Evolutionary conservation across 768 basidiomycete genomes (phyloP), one percentile per base, ranked within the genome.

Genomic region (Russula brevipes): DNA sequence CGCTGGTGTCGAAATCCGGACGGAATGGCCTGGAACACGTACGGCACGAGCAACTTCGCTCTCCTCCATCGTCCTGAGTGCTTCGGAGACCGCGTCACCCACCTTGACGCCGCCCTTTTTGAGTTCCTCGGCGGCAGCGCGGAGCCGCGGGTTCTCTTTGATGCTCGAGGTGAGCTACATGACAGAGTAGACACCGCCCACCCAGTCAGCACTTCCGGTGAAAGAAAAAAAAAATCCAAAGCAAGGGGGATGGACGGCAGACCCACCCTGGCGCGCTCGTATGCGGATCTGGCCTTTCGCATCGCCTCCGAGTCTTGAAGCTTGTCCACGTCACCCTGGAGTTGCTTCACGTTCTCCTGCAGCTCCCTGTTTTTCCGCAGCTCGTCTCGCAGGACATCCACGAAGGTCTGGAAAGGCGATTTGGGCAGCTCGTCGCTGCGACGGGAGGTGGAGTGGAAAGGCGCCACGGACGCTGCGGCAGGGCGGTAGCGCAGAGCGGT

Each of bases 261-360:
- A 81, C 85, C 65, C 72, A 98, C 95, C 76, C 96, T 83, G 8
- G 96, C 94, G 64, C 89, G 85, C 77, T 98, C 96, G 76, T 98
- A 98, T 62, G 91, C 86, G 55, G 91, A 94, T 72, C 82, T 84
- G 2, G 94, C 94, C 70, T 82, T 83, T 78, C 91, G 93, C 93
- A 99, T 88, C 14, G 94, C 89, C 72, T 96, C 94, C 58, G 92
- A 94, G 73, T 98, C 97, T 79, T 98, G 95, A 54, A 98, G 76
- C 77, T 97, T 97, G 77, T 93, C 91, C 42, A 97, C 96, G 74
- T 98, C 94, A 66, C 97, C 97, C 76, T 96, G 93, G 17, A 99
- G 81, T 76, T 97, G 93, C 78, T 94, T 95, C 53, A 98, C 89
- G 75, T 96, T 96, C 39, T 98, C 95, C 77, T 96, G 93, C 54